These are phyloP conservation scores for Xylariales sp. DNA, from an alignment of 2,329 filamentous ascomycete genomes.

Conservation along the genomic window DNA sequence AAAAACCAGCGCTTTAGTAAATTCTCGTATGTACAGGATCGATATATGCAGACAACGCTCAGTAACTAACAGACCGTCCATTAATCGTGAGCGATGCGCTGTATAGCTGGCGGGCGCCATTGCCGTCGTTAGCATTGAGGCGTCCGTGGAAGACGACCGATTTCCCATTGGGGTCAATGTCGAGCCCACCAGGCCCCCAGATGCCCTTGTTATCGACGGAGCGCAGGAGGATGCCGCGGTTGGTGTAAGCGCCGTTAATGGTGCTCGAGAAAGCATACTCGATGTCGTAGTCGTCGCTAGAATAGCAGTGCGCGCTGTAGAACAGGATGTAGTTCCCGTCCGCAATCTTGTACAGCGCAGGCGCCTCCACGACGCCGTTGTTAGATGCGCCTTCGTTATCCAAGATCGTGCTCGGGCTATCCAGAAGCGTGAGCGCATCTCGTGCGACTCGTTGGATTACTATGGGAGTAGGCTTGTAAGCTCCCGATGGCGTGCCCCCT, in stretches of 20 bases:
- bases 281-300: conserved; percentile 50
- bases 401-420: conserved; percentile 43
- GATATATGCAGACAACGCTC: not conserved
- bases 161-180: conserved; percentile 48
- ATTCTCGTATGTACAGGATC: conserved; percentile 9
- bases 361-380: conserved; percentile 49
- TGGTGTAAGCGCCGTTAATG: conserved; percentile 46
- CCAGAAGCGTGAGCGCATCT: conserved; percentile 46
- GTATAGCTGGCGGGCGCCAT: conserved; percentile 43
- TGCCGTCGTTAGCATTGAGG: conserved; percentile 36
- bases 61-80: conserved; percentile 37
- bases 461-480: conserved; percentile 48
- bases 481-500: conserved; percentile 41
- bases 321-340: conserved; percentile 47
- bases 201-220: conserved; percentile 46
- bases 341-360: conserved; percentile 46
- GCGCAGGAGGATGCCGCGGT: conserved; percentile 48
- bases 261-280: conserved; percentile 50
- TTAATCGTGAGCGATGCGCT: conserved; percentile 45
- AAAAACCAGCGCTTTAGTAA: not conserved
- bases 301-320: conserved; percentile 50
- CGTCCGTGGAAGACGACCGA: conserved; percentile 49
- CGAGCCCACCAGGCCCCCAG: conserved; percentile 48
- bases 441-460: conserved; percentile 48
- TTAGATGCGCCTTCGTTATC: conserved; percentile 47